phyloP scores from a whole-genome alignment of 306 rosid genomes.

The Malus orientalis region DNA sequence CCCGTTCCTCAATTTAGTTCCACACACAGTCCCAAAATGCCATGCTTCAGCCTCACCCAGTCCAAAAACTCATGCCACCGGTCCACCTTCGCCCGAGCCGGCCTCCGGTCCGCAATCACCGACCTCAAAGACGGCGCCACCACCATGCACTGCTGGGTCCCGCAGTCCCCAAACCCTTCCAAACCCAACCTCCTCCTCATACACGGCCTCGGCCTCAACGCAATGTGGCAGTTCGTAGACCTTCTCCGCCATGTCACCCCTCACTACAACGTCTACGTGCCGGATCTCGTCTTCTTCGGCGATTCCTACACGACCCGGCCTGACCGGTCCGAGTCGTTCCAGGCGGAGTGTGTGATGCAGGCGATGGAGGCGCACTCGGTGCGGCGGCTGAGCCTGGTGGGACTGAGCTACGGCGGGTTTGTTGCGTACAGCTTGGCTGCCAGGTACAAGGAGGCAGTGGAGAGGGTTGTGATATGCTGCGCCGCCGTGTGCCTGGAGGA shows the following conservation, averaged over 20 bases:
- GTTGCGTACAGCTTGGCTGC: slow-evolving; percentile 65
- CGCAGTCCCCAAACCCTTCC: slow-evolving; percentile 29
- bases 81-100: slow-evolving; percentile 41
- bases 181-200: slow-evolving; percentile 69
- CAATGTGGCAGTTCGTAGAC: slow-evolving; percentile 82
- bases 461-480: slow-evolving; percentile 69
- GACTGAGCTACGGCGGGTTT: slow-evolving; percentile 83
- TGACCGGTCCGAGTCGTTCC: slow-evolving; percentile 60
- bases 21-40: neutral
- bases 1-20: neutral
- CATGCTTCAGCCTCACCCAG: slow-evolving; percentile 56
- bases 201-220: slow-evolving; percentile 75
- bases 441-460: slow-evolving; percentile 43
- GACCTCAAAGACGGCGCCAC: slow-evolving; percentile 61
- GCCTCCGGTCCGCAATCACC: slow-evolving; percentile 53
- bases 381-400: slow-evolving; percentile 43
- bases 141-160: slow-evolving; percentile 73
- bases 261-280: slow-evolving; percentile 62
- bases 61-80: slow-evolving; percentile 49
- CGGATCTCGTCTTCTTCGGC: slow-evolving; percentile 82
- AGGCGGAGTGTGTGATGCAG: slow-evolving; percentile 70
- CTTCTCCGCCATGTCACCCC: slow-evolving; percentile 38
- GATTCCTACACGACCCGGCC: slow-evolving; percentile 52
- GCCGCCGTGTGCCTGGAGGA: slow-evolving; percentile 80
- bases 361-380: slow-evolving; percentile 58